phyloP scores from a whole-genome alignment of 2,329 filamentous ascomycete species.

The Xylaria sp. region DNA sequence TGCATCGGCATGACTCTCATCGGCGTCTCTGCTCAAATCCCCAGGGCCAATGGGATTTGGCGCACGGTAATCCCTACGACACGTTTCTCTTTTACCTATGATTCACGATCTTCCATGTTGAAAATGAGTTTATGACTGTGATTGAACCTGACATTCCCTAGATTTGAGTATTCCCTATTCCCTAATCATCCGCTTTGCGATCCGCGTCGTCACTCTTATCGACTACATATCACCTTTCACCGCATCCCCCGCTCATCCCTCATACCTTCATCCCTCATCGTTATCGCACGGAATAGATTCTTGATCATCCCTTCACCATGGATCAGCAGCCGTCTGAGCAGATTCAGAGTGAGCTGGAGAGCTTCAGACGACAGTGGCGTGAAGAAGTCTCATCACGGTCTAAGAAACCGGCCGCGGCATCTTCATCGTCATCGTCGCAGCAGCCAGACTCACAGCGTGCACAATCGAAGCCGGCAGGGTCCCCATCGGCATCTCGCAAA shows the following conservation, averaged over 20 bases:
- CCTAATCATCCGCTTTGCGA: no score
- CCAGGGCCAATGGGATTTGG: neutral
- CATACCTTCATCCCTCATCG: neutral
- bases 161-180: neutral
- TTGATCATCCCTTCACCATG: constrained; percentile 20
- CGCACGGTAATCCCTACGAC: neutral
- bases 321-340: constrained; percentile 25
- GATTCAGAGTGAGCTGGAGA: constrained; percentile 69
- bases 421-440: constrained; percentile 6
- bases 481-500: constrained; percentile 18
- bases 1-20: neutral
- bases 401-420: constrained; percentile 27
- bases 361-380: constrained; percentile 79
- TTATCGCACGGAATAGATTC: neutral
- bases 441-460: constrained; percentile 14
- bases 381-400: constrained; percentile 60
- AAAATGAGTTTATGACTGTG: neutral
- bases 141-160: neutral
- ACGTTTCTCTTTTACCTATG: neutral
- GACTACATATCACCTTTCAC: neutral
- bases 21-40: neutral
- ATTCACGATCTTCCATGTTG: neutral
- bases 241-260: neutral
- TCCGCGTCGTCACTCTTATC: no score
- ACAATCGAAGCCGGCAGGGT: constrained; percentile 10